phyloP scores from a whole-genome alignment of 345 rosid genomes.

The Cardiospermum halicacabum region DNA sequence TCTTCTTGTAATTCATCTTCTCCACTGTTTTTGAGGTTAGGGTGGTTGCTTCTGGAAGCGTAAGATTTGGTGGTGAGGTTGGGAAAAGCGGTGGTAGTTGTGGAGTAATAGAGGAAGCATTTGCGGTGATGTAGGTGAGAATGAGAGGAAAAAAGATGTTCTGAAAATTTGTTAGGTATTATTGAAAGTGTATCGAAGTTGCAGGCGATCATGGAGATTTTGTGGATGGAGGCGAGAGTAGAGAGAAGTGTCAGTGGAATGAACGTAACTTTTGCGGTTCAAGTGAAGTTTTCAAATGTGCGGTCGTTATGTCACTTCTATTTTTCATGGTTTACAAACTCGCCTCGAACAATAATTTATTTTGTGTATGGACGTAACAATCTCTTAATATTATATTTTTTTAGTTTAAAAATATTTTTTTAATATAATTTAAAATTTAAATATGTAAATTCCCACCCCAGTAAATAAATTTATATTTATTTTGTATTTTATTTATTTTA shows the following conservation, averaged over 20 bases:
- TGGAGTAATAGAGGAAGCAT: not conserved
- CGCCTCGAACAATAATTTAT: too few relatives aligned
- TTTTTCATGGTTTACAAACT: too few relatives aligned
- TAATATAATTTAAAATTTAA: too few relatives aligned
- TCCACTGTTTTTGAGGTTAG: constrained; percentile 5
- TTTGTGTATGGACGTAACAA: too few relatives aligned
- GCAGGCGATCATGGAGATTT: constrained; percentile 9
- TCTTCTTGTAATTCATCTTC: constrained; percentile 15
- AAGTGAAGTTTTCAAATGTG: too few relatives aligned
- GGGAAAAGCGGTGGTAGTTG: not conserved
- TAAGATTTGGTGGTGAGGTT: not conserved
- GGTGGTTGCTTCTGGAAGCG: not conserved
- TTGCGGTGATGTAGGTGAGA: not conserved
- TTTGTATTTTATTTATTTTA: too few relatives aligned
- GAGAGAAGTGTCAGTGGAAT: not conserved
- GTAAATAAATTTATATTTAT: too few relatives aligned
- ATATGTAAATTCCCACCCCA: too few relatives aligned
- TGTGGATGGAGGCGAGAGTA: not conserved
- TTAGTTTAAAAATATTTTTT: too few relatives aligned
- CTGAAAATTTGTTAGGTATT: not conserved
- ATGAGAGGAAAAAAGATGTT: not conserved
- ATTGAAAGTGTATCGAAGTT: not conserved
- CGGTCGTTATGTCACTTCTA: too few relatives aligned
- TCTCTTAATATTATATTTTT: too few relatives aligned
- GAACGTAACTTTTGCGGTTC: too few relatives aligned